Evolutionary conservation across 306 rosid species (phyloP), one percentile per base, ranked within the genome.

Genomic region (Rosa rugosa): DNA sequence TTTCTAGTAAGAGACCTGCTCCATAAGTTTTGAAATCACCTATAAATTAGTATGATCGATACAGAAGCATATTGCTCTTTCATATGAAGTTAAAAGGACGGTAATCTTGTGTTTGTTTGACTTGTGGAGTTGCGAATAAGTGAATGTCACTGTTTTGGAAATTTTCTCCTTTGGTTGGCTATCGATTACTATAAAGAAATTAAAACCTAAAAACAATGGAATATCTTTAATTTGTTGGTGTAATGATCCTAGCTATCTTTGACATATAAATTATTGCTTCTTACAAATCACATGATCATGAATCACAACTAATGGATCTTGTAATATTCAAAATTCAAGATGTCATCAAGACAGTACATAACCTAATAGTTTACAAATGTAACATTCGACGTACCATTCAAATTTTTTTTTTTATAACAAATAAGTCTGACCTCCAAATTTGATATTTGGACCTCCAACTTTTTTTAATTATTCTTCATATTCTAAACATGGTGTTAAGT

Each of bases 91-190:
- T 11, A 11, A 22, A 4, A 23, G 16, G 2, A 4, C 1, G 8
- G 36, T 14, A 23, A 63, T 23, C 40, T 50, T 18, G 31, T 11
- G 10, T 36, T 34, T 34, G 49, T 53, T 50, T 73, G 36, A 53
- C 77, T n/a, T 73, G 25, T 57, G n/a, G 8, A 25, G n/a, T 36
- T 11, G 50, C 6, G 50, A 73, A 38, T 1, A n/a, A 53, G 36
- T 73, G 3, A 38, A 0, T 18, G 50, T 4, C 49, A 18, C 34
- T 11, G 8, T 8, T 53, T 53, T 72, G 31, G 54, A 9, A 20
- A 25, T 3, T 51, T 72, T 72, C 65, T 38, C 14, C 64, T 20
- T 53, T 72, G 65, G 76, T 54, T 53, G 65, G 65, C 76, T 9
- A 72, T 49, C 75, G 2, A 49, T 49, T 11, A 71, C 62, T 34